Evolutionary conservation across 352 stramenopile species (phyloP).

Genomic region (Globisporangium lucens): DNA sequence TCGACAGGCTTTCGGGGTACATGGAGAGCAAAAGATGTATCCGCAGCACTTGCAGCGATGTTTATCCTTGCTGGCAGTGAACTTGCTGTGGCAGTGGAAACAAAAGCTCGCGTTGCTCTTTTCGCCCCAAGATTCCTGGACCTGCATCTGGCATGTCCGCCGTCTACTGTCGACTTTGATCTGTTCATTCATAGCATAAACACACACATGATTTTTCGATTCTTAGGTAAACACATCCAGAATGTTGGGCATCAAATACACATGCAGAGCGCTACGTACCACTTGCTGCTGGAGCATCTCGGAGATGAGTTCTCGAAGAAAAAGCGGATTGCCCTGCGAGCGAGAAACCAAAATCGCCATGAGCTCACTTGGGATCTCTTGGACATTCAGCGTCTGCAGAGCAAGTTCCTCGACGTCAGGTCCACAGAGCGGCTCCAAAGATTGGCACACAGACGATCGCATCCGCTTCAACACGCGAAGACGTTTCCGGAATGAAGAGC

Average conservation of each 20-base stretch:
- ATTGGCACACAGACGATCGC: constrained; percentile 40
- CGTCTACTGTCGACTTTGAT: constrained; percentile 63
- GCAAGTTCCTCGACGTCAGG: constrained; percentile 63
- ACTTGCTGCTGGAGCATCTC: constrained; percentile 80
- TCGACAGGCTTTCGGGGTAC: constrained; percentile 71
- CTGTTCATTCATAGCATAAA: constrained; percentile 14
- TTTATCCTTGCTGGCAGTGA: constrained; percentile 56
- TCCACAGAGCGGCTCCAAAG: constrained; percentile 51
- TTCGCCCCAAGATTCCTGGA: constrained; percentile 79
- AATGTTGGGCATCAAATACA: background rate
- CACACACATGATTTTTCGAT: background rate
- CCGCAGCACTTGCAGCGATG: constrained; percentile 81
- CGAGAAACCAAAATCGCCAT: constrained; percentile 64
- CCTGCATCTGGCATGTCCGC: constrained; percentile 59
- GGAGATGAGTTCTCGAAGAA: constrained; percentile 81
- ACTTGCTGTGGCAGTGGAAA: constrained; percentile 69
- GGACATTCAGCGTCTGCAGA: constrained; percentile 59
- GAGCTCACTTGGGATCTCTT: constrained; percentile 55
- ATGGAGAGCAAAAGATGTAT: constrained; percentile 77
- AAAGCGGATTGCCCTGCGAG: constrained; percentile 81
- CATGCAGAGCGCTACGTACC: constrained; percentile 21
- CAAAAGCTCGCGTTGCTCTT: constrained; percentile 69
- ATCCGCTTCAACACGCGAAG: constrained; percentile 71
- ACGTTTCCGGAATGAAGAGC: constrained; percentile 72
- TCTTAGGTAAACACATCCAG: background rate